Conservation (phyloP, 2,329 filamentous ascomycete species). For the Zasmidium cellare region DNA sequence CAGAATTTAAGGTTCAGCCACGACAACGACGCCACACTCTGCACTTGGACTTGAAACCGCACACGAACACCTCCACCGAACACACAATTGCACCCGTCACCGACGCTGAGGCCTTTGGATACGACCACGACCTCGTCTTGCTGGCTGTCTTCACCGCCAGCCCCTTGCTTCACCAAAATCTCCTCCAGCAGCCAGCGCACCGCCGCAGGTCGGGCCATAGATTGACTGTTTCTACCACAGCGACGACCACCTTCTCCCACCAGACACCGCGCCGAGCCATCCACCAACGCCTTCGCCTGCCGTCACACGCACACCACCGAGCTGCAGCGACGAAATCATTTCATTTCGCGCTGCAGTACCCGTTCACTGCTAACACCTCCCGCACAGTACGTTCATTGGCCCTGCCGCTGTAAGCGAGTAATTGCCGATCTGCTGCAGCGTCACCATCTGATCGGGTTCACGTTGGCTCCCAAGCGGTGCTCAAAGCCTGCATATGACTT, state of each 20-base stretch:
- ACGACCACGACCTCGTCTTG: too few relatives aligned
- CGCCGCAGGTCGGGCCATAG: neutral
- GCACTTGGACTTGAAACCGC: too few relatives aligned
- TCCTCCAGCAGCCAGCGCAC: too few relatives aligned
- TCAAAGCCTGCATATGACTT: neutral
- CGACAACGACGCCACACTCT: too few relatives aligned
- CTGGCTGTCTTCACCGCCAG: too few relatives aligned
- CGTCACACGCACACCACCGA: neutral
- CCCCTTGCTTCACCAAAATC: too few relatives aligned
- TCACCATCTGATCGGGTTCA: neutral
- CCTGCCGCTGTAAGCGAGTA: slow-evolving; percentile 6
- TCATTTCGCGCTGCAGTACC: neutral
- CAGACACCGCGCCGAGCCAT: neutral
- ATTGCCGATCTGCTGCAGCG: slow-evolving; percentile 13
- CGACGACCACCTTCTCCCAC: neutral
- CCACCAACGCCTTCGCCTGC: neutral
- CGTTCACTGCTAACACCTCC: neutral
- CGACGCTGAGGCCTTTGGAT: too few relatives aligned
- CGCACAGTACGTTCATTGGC: neutral
- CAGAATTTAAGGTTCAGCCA: too few relatives aligned
- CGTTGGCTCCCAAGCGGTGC: neutral
- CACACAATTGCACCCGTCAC: too few relatives aligned
- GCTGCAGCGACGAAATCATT: neutral
- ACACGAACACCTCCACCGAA: too few relatives aligned
- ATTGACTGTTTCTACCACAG: neutral